Conservation (phyloP, 441 rosid species). For the Erodium texanum region DNA sequence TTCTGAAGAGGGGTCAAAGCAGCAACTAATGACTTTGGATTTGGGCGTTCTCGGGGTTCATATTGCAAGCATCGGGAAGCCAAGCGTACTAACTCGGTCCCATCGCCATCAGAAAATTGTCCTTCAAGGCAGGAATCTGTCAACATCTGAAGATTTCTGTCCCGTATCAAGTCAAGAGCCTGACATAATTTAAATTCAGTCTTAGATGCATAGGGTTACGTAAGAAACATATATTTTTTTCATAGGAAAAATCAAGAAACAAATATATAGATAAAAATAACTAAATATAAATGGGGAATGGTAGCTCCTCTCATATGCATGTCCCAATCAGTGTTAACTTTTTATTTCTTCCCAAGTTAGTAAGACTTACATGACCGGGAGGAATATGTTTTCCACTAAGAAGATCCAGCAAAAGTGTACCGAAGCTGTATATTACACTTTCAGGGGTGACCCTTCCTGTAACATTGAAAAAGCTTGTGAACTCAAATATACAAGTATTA, state of each 20-base stretch:
- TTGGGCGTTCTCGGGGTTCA: slow-evolving; percentile 86
- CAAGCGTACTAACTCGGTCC: slow-evolving; percentile 78
- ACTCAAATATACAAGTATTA: not conserved
- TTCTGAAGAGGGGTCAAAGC: slow-evolving; percentile 80
- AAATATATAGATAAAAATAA: not conserved
- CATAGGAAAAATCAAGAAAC: not conserved
- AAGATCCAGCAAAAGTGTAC: slow-evolving; percentile 88
- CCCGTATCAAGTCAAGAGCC: slow-evolving; percentile 91
- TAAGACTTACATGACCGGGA: slow-evolving; percentile 71
- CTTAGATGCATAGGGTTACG: slow-evolving; percentile 9
- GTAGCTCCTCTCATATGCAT: not conserved
- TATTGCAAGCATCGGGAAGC: slow-evolving; percentile 86
- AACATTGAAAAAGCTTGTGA: slow-evolving; percentile 7
- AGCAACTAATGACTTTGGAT: slow-evolving; percentile 60
- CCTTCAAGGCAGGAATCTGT: slow-evolving; percentile 92
- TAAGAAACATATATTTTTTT: not conserved
- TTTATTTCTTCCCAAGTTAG: not conserved
- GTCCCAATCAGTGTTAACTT: not conserved
- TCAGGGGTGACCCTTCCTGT: slow-evolving; percentile 83
- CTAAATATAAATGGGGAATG: not conserved
- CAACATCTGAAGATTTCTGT: slow-evolving; percentile 71
- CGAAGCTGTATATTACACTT: slow-evolving; percentile 89
- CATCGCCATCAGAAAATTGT: slow-evolving; percentile 65
- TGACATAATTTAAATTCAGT: slow-evolving; percentile 22
- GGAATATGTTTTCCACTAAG: slow-evolving; percentile 96